Percentiles rank a stretch among this genome's conserved stretches.
Conservation (phyloP, 345 rosid genomes). For the Populus tremula region DNA sequence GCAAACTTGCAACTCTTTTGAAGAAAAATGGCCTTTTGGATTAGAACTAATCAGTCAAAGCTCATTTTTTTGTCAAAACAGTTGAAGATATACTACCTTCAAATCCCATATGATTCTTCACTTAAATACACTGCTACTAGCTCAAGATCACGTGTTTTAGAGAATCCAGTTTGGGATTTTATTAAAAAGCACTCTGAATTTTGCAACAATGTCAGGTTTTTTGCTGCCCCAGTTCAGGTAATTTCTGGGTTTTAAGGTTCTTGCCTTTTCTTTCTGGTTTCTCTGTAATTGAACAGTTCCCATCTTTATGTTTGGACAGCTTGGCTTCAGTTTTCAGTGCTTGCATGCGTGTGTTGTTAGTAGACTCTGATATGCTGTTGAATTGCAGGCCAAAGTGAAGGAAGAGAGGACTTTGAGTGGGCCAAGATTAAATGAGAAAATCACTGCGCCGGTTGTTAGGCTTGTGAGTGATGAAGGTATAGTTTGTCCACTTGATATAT, state of each 20-base stretch:
- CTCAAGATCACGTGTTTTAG: constrained; percentile 8
- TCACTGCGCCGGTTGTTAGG: constrained; percentile 41
- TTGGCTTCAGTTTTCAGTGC: too few species aligned
- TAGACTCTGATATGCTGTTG: constrained; percentile 5
- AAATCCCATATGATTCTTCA: constrained; percentile 19
- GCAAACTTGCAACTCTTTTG: not conserved
- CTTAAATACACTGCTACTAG: not conserved
- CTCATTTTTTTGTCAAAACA: constrained; percentile 25
- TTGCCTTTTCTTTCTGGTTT: not conserved
- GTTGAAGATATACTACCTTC: constrained; percentile 28
- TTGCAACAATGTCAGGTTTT: constrained; percentile 42
- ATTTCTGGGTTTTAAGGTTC: not conserved
- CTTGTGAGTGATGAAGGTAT: constrained; percentile 56
- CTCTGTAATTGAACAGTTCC: not conserved
- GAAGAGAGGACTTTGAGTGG: constrained; percentile 30
- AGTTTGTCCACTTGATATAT: not conserved
- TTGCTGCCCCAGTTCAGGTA: constrained; percentile 50
- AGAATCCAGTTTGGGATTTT: constrained; percentile 16
- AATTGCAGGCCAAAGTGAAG: constrained; percentile 39
- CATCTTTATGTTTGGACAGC: too few species aligned
- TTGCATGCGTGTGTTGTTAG: not conserved
- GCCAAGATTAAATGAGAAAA: constrained; percentile 43
- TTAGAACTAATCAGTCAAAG: constrained; percentile 38
- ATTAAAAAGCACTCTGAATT: constrained; percentile 20
- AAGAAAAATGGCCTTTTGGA: constrained; percentile 40